Conservation (phyloP, 768 basidiomycete species). For the Boletellus sp. region DNA sequence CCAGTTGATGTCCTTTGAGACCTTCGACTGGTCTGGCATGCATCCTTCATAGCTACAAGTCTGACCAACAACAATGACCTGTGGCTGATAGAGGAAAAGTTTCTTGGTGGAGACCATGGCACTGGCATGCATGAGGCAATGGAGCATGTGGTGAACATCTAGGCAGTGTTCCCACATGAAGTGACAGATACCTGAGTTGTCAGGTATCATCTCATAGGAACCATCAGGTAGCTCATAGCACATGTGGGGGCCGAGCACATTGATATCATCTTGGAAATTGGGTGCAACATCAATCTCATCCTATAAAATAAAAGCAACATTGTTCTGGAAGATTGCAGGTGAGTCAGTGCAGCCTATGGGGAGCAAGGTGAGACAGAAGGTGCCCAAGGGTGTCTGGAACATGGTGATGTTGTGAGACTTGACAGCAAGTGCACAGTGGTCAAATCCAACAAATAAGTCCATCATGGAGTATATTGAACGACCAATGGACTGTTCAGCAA, state of each 20-base stretch:
- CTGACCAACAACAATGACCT: too few species aligned
- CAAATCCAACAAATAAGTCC: too few species aligned
- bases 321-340: too few species aligned
- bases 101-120: constrained; percentile 39
- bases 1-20: constrained; percentile 31
- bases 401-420: constrained; percentile 37
- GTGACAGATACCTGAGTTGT: constrained; percentile 7
- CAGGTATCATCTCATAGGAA: too few species aligned
- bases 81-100: too few species aligned
- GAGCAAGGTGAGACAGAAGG: constrained; percentile 28
- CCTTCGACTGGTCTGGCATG: constrained; percentile 25
- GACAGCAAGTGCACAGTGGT: background rate
- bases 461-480: too few species aligned
- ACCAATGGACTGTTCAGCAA: constrained; percentile 14
- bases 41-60: too few species aligned
- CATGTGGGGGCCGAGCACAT: too few species aligned
- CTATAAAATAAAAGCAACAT: too few species aligned
- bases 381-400: constrained; percentile 40
- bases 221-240: too few species aligned
- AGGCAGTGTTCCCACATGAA: constrained; percentile 32
- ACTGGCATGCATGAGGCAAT: constrained; percentile 31
- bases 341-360: constrained; percentile 46
- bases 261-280: too few species aligned
- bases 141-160: constrained; percentile 11
- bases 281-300: too few species aligned